These are phyloP conservation scores for Phylloporus sp. DNA, from an alignment of 768 basidiomycete species.

Conservation along the genomic window DNA sequence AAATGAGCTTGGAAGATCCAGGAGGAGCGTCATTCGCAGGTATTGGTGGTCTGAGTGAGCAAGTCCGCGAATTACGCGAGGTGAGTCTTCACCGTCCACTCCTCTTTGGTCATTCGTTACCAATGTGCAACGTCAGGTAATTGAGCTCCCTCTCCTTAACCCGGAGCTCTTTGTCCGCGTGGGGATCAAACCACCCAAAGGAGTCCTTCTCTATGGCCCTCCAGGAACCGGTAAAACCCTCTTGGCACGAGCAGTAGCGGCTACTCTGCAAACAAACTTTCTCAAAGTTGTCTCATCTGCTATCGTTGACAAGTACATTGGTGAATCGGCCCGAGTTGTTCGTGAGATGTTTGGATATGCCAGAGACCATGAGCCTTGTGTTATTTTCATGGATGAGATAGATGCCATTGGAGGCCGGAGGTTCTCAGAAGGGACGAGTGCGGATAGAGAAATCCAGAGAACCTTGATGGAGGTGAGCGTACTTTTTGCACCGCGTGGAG, in stretches of 20 bases:
- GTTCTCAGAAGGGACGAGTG: constrained; percentile 94
- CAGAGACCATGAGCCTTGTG: constrained; percentile 94
- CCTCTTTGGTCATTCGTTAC: neutral
- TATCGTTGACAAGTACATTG: constrained; percentile 98
- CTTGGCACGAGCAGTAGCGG: constrained; percentile 93
- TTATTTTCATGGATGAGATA: constrained; percentile 98
- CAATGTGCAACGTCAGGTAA: constrained; percentile 54
- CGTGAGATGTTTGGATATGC: constrained; percentile 99
- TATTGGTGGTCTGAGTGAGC: constrained; percentile 93
- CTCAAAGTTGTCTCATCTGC: constrained; percentile 98
- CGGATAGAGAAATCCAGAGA: constrained; percentile 97
- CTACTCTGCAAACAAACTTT: constrained; percentile 93
- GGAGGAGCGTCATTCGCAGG: constrained; percentile 94
- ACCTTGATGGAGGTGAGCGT: constrained; percentile 88
- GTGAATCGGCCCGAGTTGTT: constrained; percentile 93
- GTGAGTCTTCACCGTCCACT: constrained; percentile 38
- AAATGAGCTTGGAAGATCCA: constrained; percentile 98
- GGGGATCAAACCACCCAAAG: constrained; percentile 94
- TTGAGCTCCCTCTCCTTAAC: constrained; percentile 90
- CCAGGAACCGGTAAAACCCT: constrained; percentile 97
- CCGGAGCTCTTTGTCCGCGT: constrained; percentile 95
- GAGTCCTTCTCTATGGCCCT: constrained; percentile 93
- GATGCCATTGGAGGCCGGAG: constrained; percentile 94
- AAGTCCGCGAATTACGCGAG: constrained; percentile 95
- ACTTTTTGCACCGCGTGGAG: neutral